These are phyloP conservation scores for Trichoderma sp. DNA, from an alignment of 2,329 filamentous ascomycete species.

Conservation along the genomic window DNA sequence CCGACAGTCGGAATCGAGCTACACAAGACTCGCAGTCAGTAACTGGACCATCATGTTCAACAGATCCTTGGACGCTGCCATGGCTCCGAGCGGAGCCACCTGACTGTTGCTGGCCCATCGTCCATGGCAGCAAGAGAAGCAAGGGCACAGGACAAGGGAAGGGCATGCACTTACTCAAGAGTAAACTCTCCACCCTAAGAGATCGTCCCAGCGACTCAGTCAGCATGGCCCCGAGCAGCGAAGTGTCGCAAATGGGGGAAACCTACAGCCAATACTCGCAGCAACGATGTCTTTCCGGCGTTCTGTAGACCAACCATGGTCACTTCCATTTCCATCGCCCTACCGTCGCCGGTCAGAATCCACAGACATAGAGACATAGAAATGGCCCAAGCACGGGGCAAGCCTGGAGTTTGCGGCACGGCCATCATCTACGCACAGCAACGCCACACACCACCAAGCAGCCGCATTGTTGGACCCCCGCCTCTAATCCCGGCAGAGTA, in stretches of 20 bases:
- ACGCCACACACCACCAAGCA: not conserved
- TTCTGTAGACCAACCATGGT: constrained; percentile 99
- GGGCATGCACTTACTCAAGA: constrained; percentile 72
- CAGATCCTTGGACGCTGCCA: not conserved
- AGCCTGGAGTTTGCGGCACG: not conserved
- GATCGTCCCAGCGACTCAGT: constrained; percentile 14
- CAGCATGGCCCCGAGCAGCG: constrained; percentile 21
- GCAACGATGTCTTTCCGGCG: constrained; percentile 92
- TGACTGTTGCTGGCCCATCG: not conserved
- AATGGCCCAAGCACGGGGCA: constrained; percentile 12
- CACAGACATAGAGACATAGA: not conserved
- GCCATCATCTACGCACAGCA: not conserved
- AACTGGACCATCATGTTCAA: constrained; percentile 17
- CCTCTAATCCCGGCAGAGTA: not conserved
- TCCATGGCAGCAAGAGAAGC: constrained; percentile 4
- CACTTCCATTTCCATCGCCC: constrained; percentile 99
- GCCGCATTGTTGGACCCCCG: not conserved
- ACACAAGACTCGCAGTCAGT: constrained; percentile 42
- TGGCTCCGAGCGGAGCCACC: not conserved
- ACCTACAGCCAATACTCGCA: constrained; percentile 91
- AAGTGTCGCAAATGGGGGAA: constrained; percentile 6
- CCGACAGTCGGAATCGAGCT: constrained; percentile 98
- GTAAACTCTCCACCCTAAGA: constrained; percentile 95
- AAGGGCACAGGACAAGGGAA: constrained; percentile 16
- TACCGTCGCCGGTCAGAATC: constrained; percentile 36